Conservation (phyloP, 225 moss, liverwort and hornwort species). For the Sphagnum contortum region DNA sequence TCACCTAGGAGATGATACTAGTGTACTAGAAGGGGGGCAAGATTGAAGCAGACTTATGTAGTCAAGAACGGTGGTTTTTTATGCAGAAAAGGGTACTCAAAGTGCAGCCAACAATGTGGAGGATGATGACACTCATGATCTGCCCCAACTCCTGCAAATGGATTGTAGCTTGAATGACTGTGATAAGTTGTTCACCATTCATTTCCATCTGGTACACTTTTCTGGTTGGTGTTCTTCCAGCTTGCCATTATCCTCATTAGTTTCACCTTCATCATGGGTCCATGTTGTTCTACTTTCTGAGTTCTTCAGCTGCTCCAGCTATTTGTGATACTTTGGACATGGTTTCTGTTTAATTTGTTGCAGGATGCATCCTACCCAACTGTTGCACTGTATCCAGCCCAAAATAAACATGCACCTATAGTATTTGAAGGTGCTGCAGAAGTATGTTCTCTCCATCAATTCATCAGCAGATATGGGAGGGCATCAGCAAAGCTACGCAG, state of each 20-base stretch:
- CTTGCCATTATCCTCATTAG: too few species aligned
- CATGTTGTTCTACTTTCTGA: neutral
- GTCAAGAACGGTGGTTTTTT: constrained; percentile 5
- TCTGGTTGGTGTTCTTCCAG: neutral
- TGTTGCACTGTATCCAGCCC: constrained; percentile 27
- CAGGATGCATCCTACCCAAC: constrained; percentile 35
- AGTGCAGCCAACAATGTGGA: constrained; percentile 6
- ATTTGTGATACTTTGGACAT: neutral
- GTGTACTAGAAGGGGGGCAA: too few species aligned
- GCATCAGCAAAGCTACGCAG: constrained; percentile 5
- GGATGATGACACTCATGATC: neutral
- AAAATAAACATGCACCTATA: constrained; percentile 22
- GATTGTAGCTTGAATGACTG: constrained; percentile 38
- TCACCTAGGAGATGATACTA: too few species aligned
- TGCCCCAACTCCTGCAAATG: constrained; percentile 24
- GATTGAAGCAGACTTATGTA: too few species aligned
- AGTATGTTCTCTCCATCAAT: constrained; percentile 15
- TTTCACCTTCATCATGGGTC: too few species aligned
- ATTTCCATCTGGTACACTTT: constrained; percentile 7
- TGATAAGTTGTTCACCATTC: constrained; percentile 8
- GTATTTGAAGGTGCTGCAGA: constrained; percentile 24
- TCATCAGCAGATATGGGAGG: constrained; percentile 11
- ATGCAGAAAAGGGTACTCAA: constrained; percentile 2
- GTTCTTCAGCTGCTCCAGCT: neutral
- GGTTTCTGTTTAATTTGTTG: neutral